Evolutionary conservation across 345 rosid species (phyloP).

Genomic region (Pistacia atlantica): DNA sequence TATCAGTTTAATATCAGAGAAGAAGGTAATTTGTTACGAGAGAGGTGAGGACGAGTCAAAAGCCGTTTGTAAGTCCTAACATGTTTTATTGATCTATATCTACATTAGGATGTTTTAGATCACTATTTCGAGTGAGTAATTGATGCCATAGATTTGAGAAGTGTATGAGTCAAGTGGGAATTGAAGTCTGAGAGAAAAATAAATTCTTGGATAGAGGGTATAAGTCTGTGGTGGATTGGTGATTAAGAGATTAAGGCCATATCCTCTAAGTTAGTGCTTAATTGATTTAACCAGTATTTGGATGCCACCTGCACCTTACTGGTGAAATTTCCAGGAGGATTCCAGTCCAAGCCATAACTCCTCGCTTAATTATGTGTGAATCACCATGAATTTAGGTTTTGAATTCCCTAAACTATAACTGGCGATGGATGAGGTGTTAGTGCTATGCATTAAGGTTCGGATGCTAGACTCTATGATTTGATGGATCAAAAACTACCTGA

Average conservation of each 20-base stretch:
- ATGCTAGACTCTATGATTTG: background rate
- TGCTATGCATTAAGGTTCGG: background rate
- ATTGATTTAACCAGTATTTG: background rate
- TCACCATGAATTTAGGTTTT: background rate
- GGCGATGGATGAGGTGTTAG: background rate
- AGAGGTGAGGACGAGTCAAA: background rate
- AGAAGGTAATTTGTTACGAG: constrained; percentile 6
- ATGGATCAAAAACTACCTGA: constrained; percentile 1
- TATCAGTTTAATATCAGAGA: background rate
- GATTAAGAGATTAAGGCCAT: background rate
- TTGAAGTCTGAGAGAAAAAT: background rate
- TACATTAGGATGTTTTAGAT: background rate
- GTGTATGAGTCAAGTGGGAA: background rate
- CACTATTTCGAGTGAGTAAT: background rate
- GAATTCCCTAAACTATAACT: background rate
- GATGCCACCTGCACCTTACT: background rate
- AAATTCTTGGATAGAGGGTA: background rate
- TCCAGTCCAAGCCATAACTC: background rate
- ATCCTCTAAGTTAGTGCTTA: background rate
- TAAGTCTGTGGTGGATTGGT: background rate
- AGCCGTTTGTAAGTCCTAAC: background rate
- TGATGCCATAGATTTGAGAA: background rate
- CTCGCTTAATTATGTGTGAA: background rate
- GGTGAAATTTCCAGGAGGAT: background rate
- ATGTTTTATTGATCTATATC: background rate